Percentiles rank a stretch among this genome's conserved stretches.
Evolutionary conservation across 768 basidiomycete genomes (phyloP).

Genomic region (Russula emetica): DNA sequence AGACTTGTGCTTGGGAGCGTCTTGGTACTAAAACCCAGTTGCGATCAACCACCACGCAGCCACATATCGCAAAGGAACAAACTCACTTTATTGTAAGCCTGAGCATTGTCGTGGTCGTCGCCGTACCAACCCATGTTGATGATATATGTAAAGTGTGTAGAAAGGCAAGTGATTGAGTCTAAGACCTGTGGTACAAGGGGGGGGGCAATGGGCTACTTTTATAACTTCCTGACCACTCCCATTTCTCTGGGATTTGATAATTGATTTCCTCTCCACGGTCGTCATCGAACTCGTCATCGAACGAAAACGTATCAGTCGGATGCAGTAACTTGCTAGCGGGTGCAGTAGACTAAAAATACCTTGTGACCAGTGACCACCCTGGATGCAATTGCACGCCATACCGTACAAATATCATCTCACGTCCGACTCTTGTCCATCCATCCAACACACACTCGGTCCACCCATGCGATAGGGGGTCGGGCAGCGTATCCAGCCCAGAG

Average conservation of each 20-base stretch:
- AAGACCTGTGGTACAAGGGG: neutral
- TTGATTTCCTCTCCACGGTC: neutral
- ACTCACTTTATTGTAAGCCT: neutral
- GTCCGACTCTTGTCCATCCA: neutral
- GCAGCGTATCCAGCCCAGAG: neutral
- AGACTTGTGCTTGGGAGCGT: constrained; percentile 41
- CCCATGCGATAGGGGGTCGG: neutral
- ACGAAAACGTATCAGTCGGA: neutral
- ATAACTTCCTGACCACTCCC: neutral
- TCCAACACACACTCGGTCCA: neutral
- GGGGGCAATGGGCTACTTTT: neutral
- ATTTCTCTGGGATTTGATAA: neutral
- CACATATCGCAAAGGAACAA: neutral
- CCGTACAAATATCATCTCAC: neutral
- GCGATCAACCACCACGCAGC: neutral
- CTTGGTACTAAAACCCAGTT: neutral
- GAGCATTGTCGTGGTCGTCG: neutral
- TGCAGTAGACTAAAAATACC: neutral
- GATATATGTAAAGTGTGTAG: neutral
- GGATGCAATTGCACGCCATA: neutral
- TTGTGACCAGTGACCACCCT: neutral
- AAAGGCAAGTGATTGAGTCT: neutral
- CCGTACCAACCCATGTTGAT: constrained; percentile 11
- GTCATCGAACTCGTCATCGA: too few relatives aligned
- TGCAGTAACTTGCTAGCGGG: too few relatives aligned